These are phyloP conservation scores for Penicillium vulpinum DNA, from an alignment of 2,329 filamentous ascomycete genomes.

Conservation along the genomic window DNA sequence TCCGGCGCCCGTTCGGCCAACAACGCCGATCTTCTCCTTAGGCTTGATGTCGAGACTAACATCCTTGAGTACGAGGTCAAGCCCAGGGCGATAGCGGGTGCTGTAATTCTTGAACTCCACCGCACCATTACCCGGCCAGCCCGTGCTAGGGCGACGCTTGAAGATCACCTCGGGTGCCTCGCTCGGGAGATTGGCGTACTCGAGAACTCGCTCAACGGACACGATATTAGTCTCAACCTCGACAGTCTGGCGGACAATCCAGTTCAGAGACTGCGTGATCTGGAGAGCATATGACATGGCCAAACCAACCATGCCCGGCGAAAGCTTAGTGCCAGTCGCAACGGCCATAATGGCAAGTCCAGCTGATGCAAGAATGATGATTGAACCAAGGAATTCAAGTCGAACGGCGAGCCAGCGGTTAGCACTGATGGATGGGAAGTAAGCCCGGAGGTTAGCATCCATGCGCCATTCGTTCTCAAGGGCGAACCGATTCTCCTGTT, in stretches of 20 bases:
- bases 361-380: constrained; percentile 88
- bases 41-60: constrained; percentile 90
- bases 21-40: constrained; percentile 96
- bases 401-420: constrained; percentile 93
- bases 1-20: constrained; percentile 91
- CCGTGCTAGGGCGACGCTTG: constrained; percentile 79
- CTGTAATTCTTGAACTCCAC: constrained; percentile 93
- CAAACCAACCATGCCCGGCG: constrained; percentile 78
- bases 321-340: constrained; percentile 62
- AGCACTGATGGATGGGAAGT: constrained; percentile 92
- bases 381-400: constrained; percentile 89
- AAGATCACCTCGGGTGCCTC: constrained; percentile 94
- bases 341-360: constrained; percentile 81
- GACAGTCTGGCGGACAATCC: constrained; percentile 97
- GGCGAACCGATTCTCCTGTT: constrained; percentile 82
- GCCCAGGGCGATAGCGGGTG: constrained; percentile 82
- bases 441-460: constrained; percentile 89
- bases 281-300: constrained; percentile 96
- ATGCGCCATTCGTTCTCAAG: constrained; percentile 97
- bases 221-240: constrained; percentile 99
- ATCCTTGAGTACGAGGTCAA: constrained; percentile 91
- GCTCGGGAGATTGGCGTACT: constrained; percentile 87
- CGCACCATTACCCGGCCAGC: constrained; percentile 87
- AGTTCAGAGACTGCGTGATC: constrained; percentile 96
- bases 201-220: constrained; percentile 93